Evolutionary conservation across 176 grass and related monocot species (phyloP), one percentile per base, ranked within the genome.

Genomic region (Triticum urartu): DNA sequence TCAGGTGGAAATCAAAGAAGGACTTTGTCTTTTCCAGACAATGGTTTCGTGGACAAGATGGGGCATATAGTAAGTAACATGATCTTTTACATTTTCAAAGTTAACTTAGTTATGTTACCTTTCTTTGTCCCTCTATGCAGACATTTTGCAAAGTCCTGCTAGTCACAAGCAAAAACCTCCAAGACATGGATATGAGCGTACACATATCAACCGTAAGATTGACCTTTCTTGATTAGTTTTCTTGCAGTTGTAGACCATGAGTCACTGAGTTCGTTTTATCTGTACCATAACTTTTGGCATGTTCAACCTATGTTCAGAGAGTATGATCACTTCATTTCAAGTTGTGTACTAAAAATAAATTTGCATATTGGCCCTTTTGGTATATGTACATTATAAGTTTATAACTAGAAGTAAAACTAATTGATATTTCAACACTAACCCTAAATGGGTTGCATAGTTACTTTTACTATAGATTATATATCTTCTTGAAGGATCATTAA

Each of bases 1-100:
- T 78, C 89, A 98, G 96, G 96, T 95, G 91, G 93, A 90, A 91
- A 88, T 43, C 84, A 73, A 94, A 98, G 75, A 95, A 84, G 77
- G 96, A 95, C 87, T 98, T 98, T 91, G 65, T 98, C 78, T 95
- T 98, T 62, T 98, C 96, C 8, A 89, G 96, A 76, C 90, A 92
- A 80, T 98, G 96, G 96, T 89, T 95, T 81, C 93, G 58, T 47
- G 90, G 91, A 75, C 96, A 95, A 91, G 96, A 98, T 80, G 93
- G 91, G 42, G 89, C 93, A 65, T 98, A 98, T 86, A 95, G 96
- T 98, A 91, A 95, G 89, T 78, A 84, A 81, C 38, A 52, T 15
- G 32, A 61, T 81, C 39, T 68, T 78, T 83, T 32, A 75, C 45
- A 75, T 32, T 26, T 30, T 75, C 43, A 50, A 54, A 75, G 36